Evolutionary conservation across 495 filamentous ascomycete species (phyloP).

Genomic region (Margaritispora aquatica): DNA sequence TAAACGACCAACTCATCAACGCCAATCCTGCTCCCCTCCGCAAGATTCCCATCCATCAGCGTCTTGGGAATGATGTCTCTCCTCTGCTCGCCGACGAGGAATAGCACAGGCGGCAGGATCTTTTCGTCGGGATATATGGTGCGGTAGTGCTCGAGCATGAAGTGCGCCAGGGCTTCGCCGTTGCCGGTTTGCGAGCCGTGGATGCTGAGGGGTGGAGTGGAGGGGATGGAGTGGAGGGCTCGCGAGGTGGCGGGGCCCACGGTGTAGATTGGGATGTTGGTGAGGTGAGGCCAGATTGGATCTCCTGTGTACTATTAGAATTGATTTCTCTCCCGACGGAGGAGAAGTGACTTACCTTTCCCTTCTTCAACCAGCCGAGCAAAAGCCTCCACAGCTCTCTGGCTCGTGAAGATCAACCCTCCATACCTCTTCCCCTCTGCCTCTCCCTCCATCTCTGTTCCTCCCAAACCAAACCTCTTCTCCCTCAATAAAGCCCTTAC

Average conservation of each 20-base stretch:
- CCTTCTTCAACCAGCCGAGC: constrained; percentile 52
- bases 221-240: constrained; percentile 55
- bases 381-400: constrained; percentile 88
- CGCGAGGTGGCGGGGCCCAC: constrained; percentile 88
- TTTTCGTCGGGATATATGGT: constrained; percentile 31
- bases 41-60: constrained; percentile 48
- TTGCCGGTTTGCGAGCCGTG: constrained; percentile 76
- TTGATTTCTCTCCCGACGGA: neutral
- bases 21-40: constrained; percentile 38
- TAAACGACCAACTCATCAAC: constrained; percentile 82
- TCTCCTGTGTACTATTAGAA: constrained; percentile 11
- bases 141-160: constrained; percentile 69
- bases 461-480: constrained; percentile 25
- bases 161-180: constrained; percentile 67
- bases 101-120: constrained; percentile 63
- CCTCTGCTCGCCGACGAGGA: constrained; percentile 80
- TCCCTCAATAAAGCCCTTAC: constrained; percentile 31
- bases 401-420: constrained; percentile 88
- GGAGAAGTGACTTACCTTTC: constrained; percentile 27
- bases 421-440: constrained; percentile 48
- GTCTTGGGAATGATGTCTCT: constrained; percentile 83
- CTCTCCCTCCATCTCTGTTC: no score
- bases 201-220: constrained; percentile 42
- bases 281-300: constrained; percentile 38
- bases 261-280: constrained; percentile 65